These are phyloP conservation scores for Sporodiniella umbellata DNA, from an alignment of 371 early-diverging fungal genomes.

Conservation along the genomic window DNA sequence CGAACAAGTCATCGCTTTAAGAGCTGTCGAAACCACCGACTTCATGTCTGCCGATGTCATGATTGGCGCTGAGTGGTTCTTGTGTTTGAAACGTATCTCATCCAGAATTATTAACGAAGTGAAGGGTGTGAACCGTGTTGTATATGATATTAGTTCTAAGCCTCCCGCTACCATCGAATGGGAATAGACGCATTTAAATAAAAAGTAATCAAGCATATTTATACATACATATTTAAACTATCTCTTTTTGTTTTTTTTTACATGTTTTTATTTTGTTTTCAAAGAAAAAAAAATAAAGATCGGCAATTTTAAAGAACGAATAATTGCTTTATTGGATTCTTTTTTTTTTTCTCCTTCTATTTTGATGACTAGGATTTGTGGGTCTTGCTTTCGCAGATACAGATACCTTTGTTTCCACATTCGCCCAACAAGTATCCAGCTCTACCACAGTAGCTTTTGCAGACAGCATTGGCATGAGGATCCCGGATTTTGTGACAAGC, in stretches of 20 bases:
- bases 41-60: slow-evolving; percentile 99
- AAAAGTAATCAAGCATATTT: slow-evolving; percentile 1
- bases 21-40: slow-evolving; percentile 94
- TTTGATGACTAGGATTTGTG: too few species aligned
- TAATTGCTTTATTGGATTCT: too few species aligned
- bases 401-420: slow-evolving; percentile 17
- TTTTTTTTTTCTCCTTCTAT: too few species aligned
- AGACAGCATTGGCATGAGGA: slow-evolving; percentile 16
- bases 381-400: too few species aligned
- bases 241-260: neutral
- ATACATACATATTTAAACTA: neutral
- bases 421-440: slow-evolving; percentile 16
- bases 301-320: too few species aligned
- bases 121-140: slow-evolving; percentile 95
- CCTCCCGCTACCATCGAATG: slow-evolving; percentile 97
- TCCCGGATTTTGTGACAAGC: slow-evolving; percentile 13
- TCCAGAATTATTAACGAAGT: slow-evolving; percentile 97
- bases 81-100: slow-evolving; percentile 81
- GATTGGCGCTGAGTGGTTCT: slow-evolving; percentile 49
- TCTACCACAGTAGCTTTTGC: slow-evolving; percentile 17
- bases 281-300: neutral
- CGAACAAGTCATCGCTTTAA: slow-evolving; percentile 95
- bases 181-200: slow-evolving; percentile 55
- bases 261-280: neutral
- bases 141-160: slow-evolving; percentile 93